Conservation (phyloP, 2,329 filamentous ascomycete genomes). For the Colletotrichum euphorbiae region DNA sequence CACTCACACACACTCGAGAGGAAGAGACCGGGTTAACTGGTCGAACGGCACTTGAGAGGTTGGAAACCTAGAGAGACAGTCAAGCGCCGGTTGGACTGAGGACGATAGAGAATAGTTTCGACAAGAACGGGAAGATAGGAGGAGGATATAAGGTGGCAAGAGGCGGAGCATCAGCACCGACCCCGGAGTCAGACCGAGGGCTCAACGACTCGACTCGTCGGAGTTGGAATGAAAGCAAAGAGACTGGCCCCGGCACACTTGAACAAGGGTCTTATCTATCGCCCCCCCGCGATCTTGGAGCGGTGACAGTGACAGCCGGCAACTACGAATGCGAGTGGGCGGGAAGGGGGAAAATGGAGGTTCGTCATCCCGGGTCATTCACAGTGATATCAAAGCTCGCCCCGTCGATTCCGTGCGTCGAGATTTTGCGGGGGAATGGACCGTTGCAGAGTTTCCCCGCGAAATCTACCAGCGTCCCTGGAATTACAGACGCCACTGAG, state of each 20-base stretch:
- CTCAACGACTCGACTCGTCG: conserved; percentile 24
- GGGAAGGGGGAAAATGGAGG: not conserved
- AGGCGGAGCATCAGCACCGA: conserved; percentile 35
- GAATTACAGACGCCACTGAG: conserved; percentile 20
- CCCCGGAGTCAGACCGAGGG: conserved; percentile 37
- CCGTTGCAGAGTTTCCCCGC: conserved; percentile 37
- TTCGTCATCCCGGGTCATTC: not conserved
- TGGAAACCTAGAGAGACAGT: conserved; percentile 14
- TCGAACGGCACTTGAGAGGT: conserved; percentile 23
- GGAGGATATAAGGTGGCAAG: conserved; percentile 38
- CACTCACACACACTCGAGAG: not conserved
- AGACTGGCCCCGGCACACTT: conserved; percentile 10
- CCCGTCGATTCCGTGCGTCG: conserved; percentile 27
- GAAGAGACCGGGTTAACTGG: conserved; percentile 28
- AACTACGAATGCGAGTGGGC: conserved; percentile 22
- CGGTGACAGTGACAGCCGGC: conserved; percentile 39
- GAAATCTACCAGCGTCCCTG: conserved; percentile 34
- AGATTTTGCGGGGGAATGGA: conserved; percentile 38
- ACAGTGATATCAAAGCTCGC: conserved; percentile 7
- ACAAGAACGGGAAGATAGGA: conserved; percentile 19
- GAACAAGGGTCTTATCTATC: conserved; percentile 36
- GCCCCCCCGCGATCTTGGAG: conserved; percentile 36
- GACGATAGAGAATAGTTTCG: not conserved
- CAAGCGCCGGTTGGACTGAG: conserved; percentile 27
- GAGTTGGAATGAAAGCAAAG: conserved; percentile 22